Evolutionary conservation across 768 basidiomycete species (phyloP), one percentile per base, ranked within the genome.

Genomic region (Suillus alpinus): DNA sequence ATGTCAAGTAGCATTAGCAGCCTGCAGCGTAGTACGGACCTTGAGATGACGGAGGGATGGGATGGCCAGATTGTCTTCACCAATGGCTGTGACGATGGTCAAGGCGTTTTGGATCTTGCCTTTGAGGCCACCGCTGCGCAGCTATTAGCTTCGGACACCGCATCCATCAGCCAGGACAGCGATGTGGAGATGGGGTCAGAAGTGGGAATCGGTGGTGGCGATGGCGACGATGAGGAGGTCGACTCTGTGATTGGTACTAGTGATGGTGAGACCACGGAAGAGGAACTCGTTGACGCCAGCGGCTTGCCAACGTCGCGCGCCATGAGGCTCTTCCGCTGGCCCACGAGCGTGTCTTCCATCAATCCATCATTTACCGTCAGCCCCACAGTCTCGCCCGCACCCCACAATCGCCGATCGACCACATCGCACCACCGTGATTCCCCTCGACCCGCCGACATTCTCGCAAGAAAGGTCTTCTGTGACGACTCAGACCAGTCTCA

Each of bases 181-280:
- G 86, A 91, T 62, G 68, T 78, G 29, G 80, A 77, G 60, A 80
- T 76, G 77, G 64, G 67, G 23, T 73, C 75, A 5, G 71, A 68
- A 10, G 37, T 53, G 16, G 36, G 37, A 50, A 32, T 50, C 2
- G 23, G 37, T 6, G 77, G 75, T 39, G 69, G 71, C 65, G 67
- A 71, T 52, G 71, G 62, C 57, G 74, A 74, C 43, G 68, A 66
- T 13, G 78, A 79, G 44, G 81, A 81, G 39, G 80, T 71, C 6
- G 78, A 80, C 31, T 77, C 83, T 58, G 78, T 78, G 59, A 75
- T 83, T 60, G 82, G 77, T 50, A 83, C 80, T 41, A 82, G 77
- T 59, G 87, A 85, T 6, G 89, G 90, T 1, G 88, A 92, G 63
- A 91, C 91, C 4, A 92, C 92, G 1, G 91, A 92, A 68, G 89